Evolutionary conservation across 129 eudicot species (phyloP), one percentile per base, ranked within the genome.

Genomic region (Ambrosia artemisiifolia): DNA sequence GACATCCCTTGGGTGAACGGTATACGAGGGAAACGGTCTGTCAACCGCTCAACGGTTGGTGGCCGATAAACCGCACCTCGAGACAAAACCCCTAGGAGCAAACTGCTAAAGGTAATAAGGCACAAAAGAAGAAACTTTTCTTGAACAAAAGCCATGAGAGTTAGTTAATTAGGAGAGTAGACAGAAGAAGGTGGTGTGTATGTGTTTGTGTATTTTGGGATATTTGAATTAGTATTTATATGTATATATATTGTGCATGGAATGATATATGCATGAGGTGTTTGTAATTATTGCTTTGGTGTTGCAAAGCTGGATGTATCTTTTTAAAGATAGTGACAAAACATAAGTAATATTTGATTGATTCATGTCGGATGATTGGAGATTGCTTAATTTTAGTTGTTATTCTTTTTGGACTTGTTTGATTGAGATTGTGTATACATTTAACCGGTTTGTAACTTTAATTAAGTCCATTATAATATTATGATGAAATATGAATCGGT

Each of bases 31-130:
- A 91, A 91, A 51, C 75, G 69, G 50, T 82, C 85, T 0, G 97
- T 91, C 62, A 91, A 62, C 4, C 51, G 75, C 73, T 88, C 87
- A 14, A 88, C 88, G 9, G 19, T 67, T 17, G 97, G 97, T 6
- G 94, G 87, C 1, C 62, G 76, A 49, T 85, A 83, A 17, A 85
- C 71, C 0, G 95, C 80, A 56, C 88, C 95, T 5, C 85, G 78
- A 1, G 88, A 78, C 0, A 67, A 79, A 42, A 83, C 84, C 7
- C 17, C 51, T 24, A 53, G 49, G 18, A 79, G 61, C 7, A 81
- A 73, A 28, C 69, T 34, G 33, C 48, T 67, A 20, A 71, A 79
- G 19, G 79, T 42, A 46, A 54, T 55, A 24, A 81, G 47, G 49
- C 61, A 75, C 35, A 78, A 55, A 12, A 83, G 38, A 76, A 73